Evolutionary conservation across 2,329 filamentous ascomycete genomes (phyloP).

Genomic region (Fusarium temperatum): DNA sequence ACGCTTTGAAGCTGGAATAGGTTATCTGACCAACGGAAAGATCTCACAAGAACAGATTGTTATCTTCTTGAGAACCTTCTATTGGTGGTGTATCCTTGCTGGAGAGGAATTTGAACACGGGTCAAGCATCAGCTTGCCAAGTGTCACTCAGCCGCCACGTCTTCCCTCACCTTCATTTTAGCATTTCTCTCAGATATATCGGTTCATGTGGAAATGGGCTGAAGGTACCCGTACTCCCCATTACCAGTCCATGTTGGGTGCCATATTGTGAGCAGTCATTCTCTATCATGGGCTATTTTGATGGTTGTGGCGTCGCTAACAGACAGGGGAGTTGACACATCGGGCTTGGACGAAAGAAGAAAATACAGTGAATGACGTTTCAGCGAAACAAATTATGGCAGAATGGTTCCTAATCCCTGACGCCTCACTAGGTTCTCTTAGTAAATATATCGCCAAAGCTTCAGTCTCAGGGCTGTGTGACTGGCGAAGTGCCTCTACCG

Average conservation of each 20-base stretch:
- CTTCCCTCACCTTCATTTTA: not conserved
- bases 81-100: not conserved
- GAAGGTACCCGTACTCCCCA: not conserved
- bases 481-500: not conserved
- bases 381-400: not conserved
- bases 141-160: not conserved
- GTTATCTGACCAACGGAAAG: rapidly evolving
- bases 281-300: not conserved
- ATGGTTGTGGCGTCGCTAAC: not conserved
- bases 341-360: not conserved
- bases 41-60: not conserved
- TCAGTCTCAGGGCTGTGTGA: not conserved
- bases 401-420: not conserved
- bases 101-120: not conserved
- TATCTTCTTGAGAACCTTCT: not conserved
- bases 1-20: not conserved
- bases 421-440: not conserved
- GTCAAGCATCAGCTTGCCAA: not conserved
- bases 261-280: not conserved
- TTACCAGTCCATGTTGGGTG: not conserved
- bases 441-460: not conserved
- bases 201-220: not conserved
- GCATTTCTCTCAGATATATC: not conserved
- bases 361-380: not conserved
- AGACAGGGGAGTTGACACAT: not conserved